These are phyloP conservation scores for Candida manassasensis DNA, from an alignment of 805 yeast species.

Conservation along the genomic window DNA sequence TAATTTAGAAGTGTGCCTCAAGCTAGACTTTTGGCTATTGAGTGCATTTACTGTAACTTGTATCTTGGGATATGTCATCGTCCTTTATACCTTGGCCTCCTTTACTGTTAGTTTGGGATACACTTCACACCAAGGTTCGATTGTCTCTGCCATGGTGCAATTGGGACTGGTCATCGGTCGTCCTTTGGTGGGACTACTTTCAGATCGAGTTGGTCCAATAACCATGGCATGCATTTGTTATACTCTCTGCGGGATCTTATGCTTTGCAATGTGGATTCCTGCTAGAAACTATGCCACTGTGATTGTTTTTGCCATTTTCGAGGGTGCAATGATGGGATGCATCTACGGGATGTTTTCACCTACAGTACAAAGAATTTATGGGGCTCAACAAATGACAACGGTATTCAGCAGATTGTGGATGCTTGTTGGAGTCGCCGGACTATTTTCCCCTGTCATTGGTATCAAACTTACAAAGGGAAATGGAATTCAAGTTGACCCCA, in stretches of 20 bases:
- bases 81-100: conserved; percentile 55
- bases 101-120: conserved; percentile 60
- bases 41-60: conserved; percentile 42
- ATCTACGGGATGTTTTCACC: conserved; percentile 55
- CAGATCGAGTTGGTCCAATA: conserved; percentile 50
- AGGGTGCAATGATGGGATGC: conserved; percentile 58
- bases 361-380: conserved; percentile 48
- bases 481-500: conserved; percentile 27
- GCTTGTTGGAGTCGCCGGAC: conserved; percentile 44
- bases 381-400: conserved; percentile 48
- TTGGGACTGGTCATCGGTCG: conserved; percentile 54
- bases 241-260: conserved; percentile 22
- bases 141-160: conserved; percentile 56
- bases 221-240: conserved; percentile 34
- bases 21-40: conserved; percentile 41
- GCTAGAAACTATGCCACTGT: conserved; percentile 55
- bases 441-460: conserved; percentile 61
- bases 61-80: conserved; percentile 56
- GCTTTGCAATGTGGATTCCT: conserved; percentile 42
- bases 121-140: conserved; percentile 47
- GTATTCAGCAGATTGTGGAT: conserved; percentile 51
- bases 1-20: conserved; percentile 36
- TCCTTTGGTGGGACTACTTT: conserved; percentile 48
- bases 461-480: conserved; percentile 39
- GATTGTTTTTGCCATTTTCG: conserved; percentile 45